Percentiles rank a stretch among this genome's conserved stretches.
These are phyloP conservation scores for Eutypella sp. DNA, from an alignment of 2,329 filamentous ascomycete genomes.

Conservation along the genomic window DNA sequence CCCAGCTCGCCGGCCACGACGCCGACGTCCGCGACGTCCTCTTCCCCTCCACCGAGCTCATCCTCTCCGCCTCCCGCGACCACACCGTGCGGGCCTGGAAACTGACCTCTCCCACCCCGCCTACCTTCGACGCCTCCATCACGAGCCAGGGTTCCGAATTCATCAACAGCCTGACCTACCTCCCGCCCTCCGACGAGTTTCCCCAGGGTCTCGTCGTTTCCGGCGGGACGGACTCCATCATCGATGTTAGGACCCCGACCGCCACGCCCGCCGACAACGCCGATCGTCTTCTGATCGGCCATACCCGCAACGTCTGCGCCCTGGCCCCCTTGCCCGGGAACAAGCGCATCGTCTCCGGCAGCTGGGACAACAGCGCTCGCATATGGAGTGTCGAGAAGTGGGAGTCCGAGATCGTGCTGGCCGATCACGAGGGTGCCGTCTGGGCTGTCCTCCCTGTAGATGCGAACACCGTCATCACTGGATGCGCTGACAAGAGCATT, in stretches of 20 bases:
- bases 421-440: slow-evolving; percentile 71
- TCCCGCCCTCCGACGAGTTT: slow-evolving; percentile 62
- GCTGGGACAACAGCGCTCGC: slow-evolving; percentile 86
- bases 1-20: slow-evolving; percentile 82
- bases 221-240: slow-evolving; percentile 85
- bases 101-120: slow-evolving; percentile 58
- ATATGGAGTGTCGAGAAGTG: slow-evolving; percentile 84
- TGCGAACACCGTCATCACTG: slow-evolving; percentile 77
- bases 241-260: slow-evolving; percentile 76
- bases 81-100: slow-evolving; percentile 86
- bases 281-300: slow-evolving; percentile 80
- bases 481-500: slow-evolving; percentile 84
- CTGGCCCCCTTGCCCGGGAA: slow-evolving; percentile 72
- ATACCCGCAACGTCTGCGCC: slow-evolving; percentile 82
- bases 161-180: slow-evolving; percentile 78
- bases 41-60: slow-evolving; percentile 66
- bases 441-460: slow-evolving; percentile 90
- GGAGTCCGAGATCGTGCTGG: slow-evolving; percentile 68
- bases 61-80: slow-evolving; percentile 88
- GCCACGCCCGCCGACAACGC: slow-evolving; percentile 68
- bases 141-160: slow-evolving; percentile 77
- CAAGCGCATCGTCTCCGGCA: slow-evolving; percentile 77
- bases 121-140: slow-evolving; percentile 71
- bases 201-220: slow-evolving; percentile 80
- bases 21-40: slow-evolving; percentile 87